phyloP scores from a whole-genome alignment of 371 early-diverging fungal species.

The Syncephalastrum contaminatum region DNA sequence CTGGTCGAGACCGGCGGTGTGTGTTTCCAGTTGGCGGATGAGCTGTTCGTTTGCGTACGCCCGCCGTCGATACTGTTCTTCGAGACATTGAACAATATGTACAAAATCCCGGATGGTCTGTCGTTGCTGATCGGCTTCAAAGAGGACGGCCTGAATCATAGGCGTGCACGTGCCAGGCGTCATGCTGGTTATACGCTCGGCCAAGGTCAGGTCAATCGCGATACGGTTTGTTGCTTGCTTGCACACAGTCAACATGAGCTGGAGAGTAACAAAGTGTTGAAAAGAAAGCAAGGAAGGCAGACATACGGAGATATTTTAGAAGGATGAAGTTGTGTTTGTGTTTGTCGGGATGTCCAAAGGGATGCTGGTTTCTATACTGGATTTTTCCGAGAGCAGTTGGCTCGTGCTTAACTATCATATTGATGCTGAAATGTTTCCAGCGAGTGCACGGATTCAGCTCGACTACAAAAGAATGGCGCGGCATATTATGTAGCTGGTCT shows the following conservation, averaged over 20 bases:
- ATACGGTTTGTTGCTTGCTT: slow-evolving; percentile 2
- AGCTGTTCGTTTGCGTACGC: slow-evolving; percentile 9
- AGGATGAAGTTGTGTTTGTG: slow-evolving; percentile 4
- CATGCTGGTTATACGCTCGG: too few relatives aligned
- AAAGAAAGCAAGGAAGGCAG: slow-evolving; percentile 3
- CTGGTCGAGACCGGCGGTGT: slow-evolving; percentile 10
- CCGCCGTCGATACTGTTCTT: slow-evolving; percentile 13
- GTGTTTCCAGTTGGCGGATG: slow-evolving; percentile 4
- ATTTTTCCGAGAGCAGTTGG: too few relatives aligned
- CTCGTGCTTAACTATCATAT: too few relatives aligned
- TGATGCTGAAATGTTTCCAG: too few relatives aligned
- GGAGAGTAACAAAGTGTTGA: background rate
- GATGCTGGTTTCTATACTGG: background rate
- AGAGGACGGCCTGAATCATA: slow-evolving; percentile 2
- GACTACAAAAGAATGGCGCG: too few relatives aligned
- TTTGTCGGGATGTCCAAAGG: background rate
- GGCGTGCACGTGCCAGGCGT: too few relatives aligned
- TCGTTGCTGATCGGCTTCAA: slow-evolving; percentile 4
- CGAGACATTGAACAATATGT: slow-evolving; percentile 7
- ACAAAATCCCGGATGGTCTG: slow-evolving; percentile 7
- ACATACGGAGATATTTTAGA: slow-evolving; percentile 3
- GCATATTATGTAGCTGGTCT: too few relatives aligned
- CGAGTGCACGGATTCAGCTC: too few relatives aligned
- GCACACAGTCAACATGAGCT: too few relatives aligned
- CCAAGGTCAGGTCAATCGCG: too few relatives aligned